A percentile compares a stretch with the other conserved stretches of the same genome.
phyloP scores from a whole-genome alignment of 2,329 filamentous ascomycete species.

The Diaporthe sp. region DNA sequence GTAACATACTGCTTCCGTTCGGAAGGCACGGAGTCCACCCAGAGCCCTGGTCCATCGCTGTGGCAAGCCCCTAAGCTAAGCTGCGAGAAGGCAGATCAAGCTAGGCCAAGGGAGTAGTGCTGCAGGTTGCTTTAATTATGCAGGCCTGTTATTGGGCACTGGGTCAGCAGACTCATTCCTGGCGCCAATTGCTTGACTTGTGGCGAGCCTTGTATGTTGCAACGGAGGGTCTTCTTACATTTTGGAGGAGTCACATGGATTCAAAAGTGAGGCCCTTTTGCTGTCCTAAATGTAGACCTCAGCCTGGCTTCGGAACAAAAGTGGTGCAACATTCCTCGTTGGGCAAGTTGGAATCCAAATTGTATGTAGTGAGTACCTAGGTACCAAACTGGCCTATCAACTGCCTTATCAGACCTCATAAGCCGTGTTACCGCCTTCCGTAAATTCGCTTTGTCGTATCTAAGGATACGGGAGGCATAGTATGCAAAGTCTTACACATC shows the following conservation, averaged over 20 bases:
- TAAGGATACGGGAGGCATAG: too few species aligned
- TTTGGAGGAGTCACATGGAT: neutral
- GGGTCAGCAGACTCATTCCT: neutral
- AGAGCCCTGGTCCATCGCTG: neutral
- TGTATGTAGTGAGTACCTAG: too few species aligned
- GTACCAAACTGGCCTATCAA: too few species aligned
- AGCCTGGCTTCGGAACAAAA: too few species aligned
- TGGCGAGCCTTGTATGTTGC: neutral
- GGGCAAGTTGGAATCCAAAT: too few species aligned
- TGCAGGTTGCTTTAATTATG: neutral
- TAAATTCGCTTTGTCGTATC: too few species aligned
- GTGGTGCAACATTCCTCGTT: too few species aligned
- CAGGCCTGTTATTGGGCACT: neutral
- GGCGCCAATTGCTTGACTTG: neutral
- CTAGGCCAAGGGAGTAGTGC: neutral
- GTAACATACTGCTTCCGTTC: neutral
- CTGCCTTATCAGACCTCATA: too few species aligned
- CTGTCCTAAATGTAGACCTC: too few species aligned
- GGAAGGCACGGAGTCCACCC: neutral
- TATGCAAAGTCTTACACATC: neutral
- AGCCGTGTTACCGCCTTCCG: too few species aligned
- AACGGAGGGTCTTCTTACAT: neutral
- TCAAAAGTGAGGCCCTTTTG: too few species aligned
- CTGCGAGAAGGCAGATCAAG: neutral
- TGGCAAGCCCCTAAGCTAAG: neutral